These are phyloP conservation scores for Bimuria novae-zelandiae DNA, from an alignment of 2,329 filamentous ascomycete genomes.

Conservation along the genomic window DNA sequence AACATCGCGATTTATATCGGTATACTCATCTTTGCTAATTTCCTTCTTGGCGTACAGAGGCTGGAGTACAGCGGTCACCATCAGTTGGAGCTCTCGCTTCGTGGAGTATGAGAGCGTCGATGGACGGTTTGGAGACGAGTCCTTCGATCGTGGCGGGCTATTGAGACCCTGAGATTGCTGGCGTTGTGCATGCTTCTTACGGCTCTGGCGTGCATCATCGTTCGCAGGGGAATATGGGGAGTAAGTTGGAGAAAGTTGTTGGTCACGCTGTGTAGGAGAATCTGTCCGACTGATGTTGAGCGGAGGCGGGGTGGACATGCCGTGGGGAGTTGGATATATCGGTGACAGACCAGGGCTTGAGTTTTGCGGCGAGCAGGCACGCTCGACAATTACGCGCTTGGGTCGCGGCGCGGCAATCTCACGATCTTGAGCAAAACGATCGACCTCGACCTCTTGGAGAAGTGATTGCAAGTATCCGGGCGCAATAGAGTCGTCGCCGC, in stretches of 20 bases:
- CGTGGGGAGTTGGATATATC: slow-evolving; percentile 69
- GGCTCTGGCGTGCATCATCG: slow-evolving; percentile 44
- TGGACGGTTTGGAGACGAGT: slow-evolving; percentile 70
- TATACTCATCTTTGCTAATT: slow-evolving; percentile 88
- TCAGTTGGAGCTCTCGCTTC: slow-evolving; percentile 85
- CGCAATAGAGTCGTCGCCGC: slow-evolving; percentile 45
- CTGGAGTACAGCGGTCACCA: slow-evolving; percentile 81
- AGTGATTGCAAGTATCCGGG: slow-evolving; percentile 87
- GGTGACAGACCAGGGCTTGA: slow-evolving; percentile 73
- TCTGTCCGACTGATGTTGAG: slow-evolving; percentile 63
- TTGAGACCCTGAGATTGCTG: slow-evolving; percentile 37
- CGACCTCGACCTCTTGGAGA: slow-evolving; percentile 80
- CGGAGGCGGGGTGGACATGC: slow-evolving; percentile 70
- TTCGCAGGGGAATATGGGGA: slow-evolving; percentile 64
- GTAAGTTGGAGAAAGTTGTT: slow-evolving; percentile 71
- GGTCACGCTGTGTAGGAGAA: slow-evolving; percentile 57
- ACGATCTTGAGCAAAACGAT: slow-evolving; percentile 41
- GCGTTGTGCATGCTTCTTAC: slow-evolving; percentile 34
- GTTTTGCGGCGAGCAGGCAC: slow-evolving; percentile 49
- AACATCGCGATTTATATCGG: slow-evolving; percentile 85
- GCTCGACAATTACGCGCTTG: slow-evolving; percentile 48
- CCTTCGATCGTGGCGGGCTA: slow-evolving; percentile 57
- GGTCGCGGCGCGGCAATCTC: slow-evolving; percentile 46
- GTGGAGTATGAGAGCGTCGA: slow-evolving; percentile 73
- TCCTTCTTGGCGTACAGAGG: slow-evolving; percentile 80